Evolutionary conservation across 805 yeast species (phyloP), one percentile per base, ranked within the genome.

Genomic region (Metschnikowia koreensis): DNA sequence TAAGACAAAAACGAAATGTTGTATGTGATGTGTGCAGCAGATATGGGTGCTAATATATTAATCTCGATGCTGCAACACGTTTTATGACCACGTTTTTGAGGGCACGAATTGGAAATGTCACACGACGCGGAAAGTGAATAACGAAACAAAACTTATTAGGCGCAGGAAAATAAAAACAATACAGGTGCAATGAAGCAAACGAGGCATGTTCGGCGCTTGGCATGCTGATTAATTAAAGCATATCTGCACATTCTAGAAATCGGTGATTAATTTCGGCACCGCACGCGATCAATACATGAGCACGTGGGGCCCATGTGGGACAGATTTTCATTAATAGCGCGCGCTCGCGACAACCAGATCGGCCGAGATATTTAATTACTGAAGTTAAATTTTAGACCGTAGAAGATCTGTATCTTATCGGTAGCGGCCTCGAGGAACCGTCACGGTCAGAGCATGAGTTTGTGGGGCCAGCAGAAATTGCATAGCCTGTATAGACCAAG

Each of bases 301-400:
- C 47, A 48, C 51, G 47, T 44, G 51, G 47, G 51, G 41, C 48
- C 51, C 44, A 48, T 43, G 51, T 44, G 47, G 46, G 43, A 16
- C 42, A 29, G 1, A 12, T 28, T 27, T 33, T 42, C 27, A 36
- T 34, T 41, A 13, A 16, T 41, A 36, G 45, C 41, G 45, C 45
- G 45, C 10, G 6, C 13, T 31, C 34, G 6, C 34, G 34, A 9
- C 2, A 2, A 12, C 34, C 13, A 12, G 13, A 31, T 31, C 34
- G 34, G 34, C 34, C 34, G 13, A 31, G 6, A 31, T 31, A 31
- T 31, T 31, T 3, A 40, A 22, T 22, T 22, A 22, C 22, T 22
- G 22, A 22, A n/a, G n/a, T n/a, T n/a, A n/a, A n/a, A n/a, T n/a
- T n/a, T n/a, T n/a, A n/a, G n/a, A n/a, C n/a, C n/a, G n/a, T n/a